Base-by-base conservation (phyloP, 164 flowering plant genomes). In the Saururus chinensis region DNA sequence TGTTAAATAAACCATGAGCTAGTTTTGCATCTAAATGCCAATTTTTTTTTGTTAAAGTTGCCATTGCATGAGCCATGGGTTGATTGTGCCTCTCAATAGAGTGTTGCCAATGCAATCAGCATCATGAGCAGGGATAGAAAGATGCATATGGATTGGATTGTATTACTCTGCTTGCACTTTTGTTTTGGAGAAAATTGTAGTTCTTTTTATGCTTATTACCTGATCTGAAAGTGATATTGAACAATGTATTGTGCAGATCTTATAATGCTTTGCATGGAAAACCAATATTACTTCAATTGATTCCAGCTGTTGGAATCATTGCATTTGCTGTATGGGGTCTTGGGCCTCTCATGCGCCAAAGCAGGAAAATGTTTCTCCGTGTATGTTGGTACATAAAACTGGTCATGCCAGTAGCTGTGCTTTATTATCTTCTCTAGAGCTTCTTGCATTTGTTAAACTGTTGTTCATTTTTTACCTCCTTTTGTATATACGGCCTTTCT, bases 241-340 rank as follows among this genome's bases (percentile, higher is more conserved):
- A 37, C 40, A 19, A 26, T 22, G 11, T 60, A 40, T 72, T 42
- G 7, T 76, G 68, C 82, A 92, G 96, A 75, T 80, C 86, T 53
- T 80, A 59, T 72, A 76, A 71, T 72, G 73, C 73, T 60, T 68
- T 83, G 59, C 73, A 77, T 68, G 76, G 82, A 64, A 77, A 67
- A 66, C 80, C 86, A 48, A 55, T 73, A 48, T 68, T 82, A 19
- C 48, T 78, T 57, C 86, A 79, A 71, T 73, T 92, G 77, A 68
- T 77, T 68, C 82, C 95, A 55, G 89, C 92, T 57, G 74, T 80
- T 63, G 86, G 84, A 54, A 60, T 92, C 42, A 70, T 89, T 68
- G 62, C 75, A 56, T 87, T 92, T 78, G 76, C 96, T 25, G 40
- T 82, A 26, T 92, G 91, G 91, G 91, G 89, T 68, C 79, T 92